Base-by-base conservation (phyloP, 306 rosid genomes). In the Nissolia schottii region DNA sequence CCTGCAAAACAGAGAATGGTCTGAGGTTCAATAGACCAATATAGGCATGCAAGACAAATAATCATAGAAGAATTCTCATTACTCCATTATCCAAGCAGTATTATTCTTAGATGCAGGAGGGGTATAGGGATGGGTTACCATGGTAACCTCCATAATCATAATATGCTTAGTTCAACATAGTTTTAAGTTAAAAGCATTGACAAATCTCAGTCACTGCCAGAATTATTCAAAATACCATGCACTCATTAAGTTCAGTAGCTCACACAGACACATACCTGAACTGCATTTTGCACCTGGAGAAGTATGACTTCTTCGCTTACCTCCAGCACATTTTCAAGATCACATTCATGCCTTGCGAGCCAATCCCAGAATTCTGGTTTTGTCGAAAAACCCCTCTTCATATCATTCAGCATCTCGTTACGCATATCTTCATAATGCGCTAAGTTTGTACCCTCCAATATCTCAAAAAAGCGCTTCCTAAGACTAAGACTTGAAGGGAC, bases 321-420 rank as follows among this genome's bases (percentile, higher is more conserved):
- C 56, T 49, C 87, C 12, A 51, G 77, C 37, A 54, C 50, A 62
- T 50, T 72, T 70, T 77, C 87, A 51, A 83, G 53, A 65, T 80
- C 67, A 71, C 31, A 83, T 69, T 85, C 86, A 71, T 75, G 92
- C 76, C 87, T 89, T 10, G 93, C 99, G 14, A 89, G 88, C 96
- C 99, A 94, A 58, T 91, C 90, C 99, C 99, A 94, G 69, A 81
- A 89, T 53, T 79, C 92, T 46, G 96, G 96, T 27, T 79, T 79
- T 12, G 80, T 80, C 7, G 81, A 82, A 80, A 91, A 94, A 83
- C 85, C 91, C 77, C 85, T 83, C 77, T 84, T 91, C 87, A 91
- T 79, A 67, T 78, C 95, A 37, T 77, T 76, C 71, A 91, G 80
- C 37, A 94, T 78, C 54, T 94, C 86, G 57, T 81, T 16, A n/a